Evolutionary conservation across 805 yeast genomes (phyloP), one percentile per base, ranked within the genome.

Genomic region (Tetrapisispora arboricola): DNA sequence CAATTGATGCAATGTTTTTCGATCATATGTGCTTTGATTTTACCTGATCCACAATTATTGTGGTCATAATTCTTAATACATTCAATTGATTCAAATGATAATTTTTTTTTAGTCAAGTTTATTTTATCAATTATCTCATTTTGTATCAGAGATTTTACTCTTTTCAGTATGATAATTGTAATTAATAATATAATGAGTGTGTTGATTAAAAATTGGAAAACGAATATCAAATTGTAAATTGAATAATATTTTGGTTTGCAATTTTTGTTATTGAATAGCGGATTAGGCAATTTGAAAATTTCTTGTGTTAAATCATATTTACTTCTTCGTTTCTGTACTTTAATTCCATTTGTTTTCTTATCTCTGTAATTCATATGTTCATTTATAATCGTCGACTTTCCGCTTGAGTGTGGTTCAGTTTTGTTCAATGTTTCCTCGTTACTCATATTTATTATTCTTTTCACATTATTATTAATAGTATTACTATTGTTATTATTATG

Each of bases 11-110:
- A 83, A 31, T 68, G 66, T 24, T 64, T 61, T 43, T 72, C 75
- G 42, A 81, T 54, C 3, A 79, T 82, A 1, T 86, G 80, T 2
- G 71, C 75, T 12, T 75, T 63, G 2, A 16, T 24, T 11, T 68
- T 63, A 12, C 69, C 73, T 6, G 77, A 76, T 13, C 65, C 66
- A 56, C 94, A 83, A 28, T 67, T 56, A 57, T 82, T 83, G 10
- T 68, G 71, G 30, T 61, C 36, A 53, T 73, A 82, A 17, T 72
- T 62, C 24, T 72, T 58, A 18, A 68, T 59, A 57, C 90, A 82
- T 20, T 62, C 62, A 7, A 70, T 72, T 2, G 78, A 73, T 47
- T 78, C 79, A 32, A 72, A 58, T 10, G 70, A 54, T 6, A 75
- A 47, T 22, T 70, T 68, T 3, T 65, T 52, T 10, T 73, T 60